Percentiles rank a stretch among this genome's conserved stretches.
phyloP scores from a whole-genome alignment of 768 basidiomycete species.

The Suillus decipiens region DNA sequence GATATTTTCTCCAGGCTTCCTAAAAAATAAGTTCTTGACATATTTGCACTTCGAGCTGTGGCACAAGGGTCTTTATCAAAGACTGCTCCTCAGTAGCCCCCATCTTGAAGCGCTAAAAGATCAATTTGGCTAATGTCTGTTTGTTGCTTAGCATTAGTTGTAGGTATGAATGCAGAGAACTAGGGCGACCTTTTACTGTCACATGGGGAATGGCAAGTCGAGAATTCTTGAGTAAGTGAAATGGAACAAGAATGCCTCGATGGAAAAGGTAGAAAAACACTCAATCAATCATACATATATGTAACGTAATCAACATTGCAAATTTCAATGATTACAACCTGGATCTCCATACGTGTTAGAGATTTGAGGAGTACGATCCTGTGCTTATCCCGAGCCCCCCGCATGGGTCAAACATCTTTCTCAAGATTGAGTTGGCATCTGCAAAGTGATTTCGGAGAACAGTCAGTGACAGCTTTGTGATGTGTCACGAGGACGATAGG shows the following conservation, averaged over 20 bases:
- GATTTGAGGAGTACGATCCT: background rate
- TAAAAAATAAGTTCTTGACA: constrained; percentile 26
- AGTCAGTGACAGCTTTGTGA: background rate
- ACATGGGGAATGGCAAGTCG: constrained; percentile 67
- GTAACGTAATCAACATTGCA: too few species aligned
- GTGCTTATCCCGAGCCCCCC: background rate
- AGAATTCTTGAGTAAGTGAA: constrained; percentile 70
- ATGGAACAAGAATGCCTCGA: constrained; percentile 59
- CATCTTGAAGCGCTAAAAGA: constrained; percentile 66
- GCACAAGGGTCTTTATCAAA: constrained; percentile 93
- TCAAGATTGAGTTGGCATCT: background rate
- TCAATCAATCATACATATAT: too few species aligned
- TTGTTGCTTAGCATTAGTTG: constrained; percentile 36
- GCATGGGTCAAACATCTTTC: background rate
- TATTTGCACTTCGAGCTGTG: constrained; percentile 62
- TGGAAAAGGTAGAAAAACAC: too few species aligned
- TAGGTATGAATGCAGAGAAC: constrained; percentile 1
- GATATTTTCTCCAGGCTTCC: constrained; percentile 77
- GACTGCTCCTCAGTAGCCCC: constrained; percentile 87
- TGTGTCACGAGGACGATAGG: background rate
- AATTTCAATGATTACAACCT: too few species aligned
- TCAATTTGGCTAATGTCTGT: constrained; percentile 86
- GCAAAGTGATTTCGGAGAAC: background rate
- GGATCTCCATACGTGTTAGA: too few species aligned
- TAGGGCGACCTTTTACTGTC: constrained; percentile 58